phyloP scores from a whole-genome alignment of 352 stramenopile genomes.

The Globisporangium echinulatum region DNA sequence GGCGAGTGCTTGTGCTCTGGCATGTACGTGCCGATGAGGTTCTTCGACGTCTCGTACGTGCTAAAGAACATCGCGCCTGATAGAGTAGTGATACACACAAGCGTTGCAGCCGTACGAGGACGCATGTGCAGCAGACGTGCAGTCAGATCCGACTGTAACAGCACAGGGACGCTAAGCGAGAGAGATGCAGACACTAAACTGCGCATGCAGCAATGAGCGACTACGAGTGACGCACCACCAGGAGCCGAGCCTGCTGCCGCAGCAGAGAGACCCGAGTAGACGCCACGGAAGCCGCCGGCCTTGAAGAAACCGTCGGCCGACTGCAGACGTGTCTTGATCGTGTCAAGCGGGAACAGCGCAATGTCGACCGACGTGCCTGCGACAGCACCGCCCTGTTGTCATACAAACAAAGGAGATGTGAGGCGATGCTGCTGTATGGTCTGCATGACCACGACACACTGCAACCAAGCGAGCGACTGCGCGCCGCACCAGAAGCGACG shows the following conservation, averaged over 20 bases:
- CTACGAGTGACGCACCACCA: constrained; percentile 42
- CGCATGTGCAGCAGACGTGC: neutral
- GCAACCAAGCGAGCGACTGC: no score
- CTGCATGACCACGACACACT: no score
- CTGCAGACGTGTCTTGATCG: constrained; percentile 98
- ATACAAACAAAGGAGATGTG: neutral
- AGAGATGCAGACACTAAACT: neutral
- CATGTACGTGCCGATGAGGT: constrained; percentile 39
- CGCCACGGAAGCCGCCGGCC: constrained; percentile 92
- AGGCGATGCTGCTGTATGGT: no score
- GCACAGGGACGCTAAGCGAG: neutral
- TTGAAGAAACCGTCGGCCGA: constrained; percentile 95
- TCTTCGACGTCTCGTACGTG: constrained; percentile 89
- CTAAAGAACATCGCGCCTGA: constrained; percentile 87
- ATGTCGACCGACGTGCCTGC: constrained; percentile 97
- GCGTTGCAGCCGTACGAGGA: neutral
- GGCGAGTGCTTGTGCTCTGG: constrained; percentile 78
- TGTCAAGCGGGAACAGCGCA: constrained; percentile 97
- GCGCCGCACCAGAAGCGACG: constrained; percentile 44
- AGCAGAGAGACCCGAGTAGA: constrained; percentile 90
- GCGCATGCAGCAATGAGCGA: no score
- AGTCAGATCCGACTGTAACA: no score
- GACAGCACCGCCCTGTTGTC: constrained; percentile 82
- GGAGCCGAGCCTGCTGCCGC: constrained; percentile 88
- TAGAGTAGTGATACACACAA: neutral